These are phyloP conservation scores for Helicostylum pulchrum DNA, from an alignment of 192 early-diverging fungal genomes.

Conservation along the genomic window DNA sequence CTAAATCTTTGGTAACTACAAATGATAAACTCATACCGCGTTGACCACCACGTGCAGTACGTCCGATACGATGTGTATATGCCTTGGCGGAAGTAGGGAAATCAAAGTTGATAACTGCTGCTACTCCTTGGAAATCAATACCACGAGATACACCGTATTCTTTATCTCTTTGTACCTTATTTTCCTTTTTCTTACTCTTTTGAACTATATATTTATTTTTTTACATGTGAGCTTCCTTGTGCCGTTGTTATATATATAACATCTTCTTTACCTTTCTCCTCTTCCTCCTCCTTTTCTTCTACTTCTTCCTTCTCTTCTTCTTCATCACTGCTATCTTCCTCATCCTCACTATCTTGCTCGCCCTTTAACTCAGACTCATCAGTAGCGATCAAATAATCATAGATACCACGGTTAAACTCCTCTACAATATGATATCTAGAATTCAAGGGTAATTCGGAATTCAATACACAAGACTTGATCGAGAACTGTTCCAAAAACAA, in stretches of 20 bases:
- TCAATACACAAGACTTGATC: slow-evolving; percentile 85
- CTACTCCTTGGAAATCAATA: slow-evolving; percentile 92
- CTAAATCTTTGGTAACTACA: slow-evolving; percentile 58
- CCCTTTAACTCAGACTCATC: slow-evolving; percentile 78
- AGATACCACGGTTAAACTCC: slow-evolving; percentile 95
- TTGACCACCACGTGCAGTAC: slow-evolving; percentile 90
- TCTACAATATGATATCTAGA: slow-evolving; percentile 93
- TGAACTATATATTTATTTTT: too few relatives aligned
- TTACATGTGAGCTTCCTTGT: too few relatives aligned
- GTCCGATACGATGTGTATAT: slow-evolving; percentile 92
- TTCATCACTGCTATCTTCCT: slow-evolving; percentile 45
- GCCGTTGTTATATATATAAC: too few relatives aligned
- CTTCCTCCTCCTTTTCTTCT: slow-evolving; percentile 27
- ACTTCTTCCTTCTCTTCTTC: slow-evolving; percentile 31
- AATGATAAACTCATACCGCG: slow-evolving; percentile 89
- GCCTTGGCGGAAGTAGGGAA: slow-evolving; percentile 81
- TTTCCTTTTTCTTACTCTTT: slow-evolving; percentile 47
- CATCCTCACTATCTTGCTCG: slow-evolving; percentile 61
- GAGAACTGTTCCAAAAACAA: slow-evolving; percentile 97
- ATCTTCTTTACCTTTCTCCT: slow-evolving; percentile 22
- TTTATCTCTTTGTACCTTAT: slow-evolving; percentile 58
- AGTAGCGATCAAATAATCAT: slow-evolving; percentile 94
- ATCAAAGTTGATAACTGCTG: slow-evolving; percentile 97
- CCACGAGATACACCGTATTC: slow-evolving; percentile 97
- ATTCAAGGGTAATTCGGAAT: slow-evolving; percentile 93